Percentiles rank a stretch among this genome's conserved stretches.
Conservation (phyloP, 805 yeast genomes). For the Sugiyamaella smithiae region DNA sequence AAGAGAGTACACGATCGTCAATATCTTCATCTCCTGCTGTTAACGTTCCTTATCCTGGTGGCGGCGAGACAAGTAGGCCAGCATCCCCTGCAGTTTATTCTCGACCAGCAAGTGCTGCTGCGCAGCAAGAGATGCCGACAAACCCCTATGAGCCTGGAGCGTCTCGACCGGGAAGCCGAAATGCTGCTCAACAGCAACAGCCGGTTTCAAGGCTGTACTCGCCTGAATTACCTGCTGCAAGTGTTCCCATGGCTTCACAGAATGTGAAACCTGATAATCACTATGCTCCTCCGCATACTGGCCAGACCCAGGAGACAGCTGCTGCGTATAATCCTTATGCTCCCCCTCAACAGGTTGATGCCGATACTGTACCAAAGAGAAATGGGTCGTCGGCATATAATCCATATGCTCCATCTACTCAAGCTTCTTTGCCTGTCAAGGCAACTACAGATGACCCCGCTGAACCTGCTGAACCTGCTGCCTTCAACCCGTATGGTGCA, state of each 20-base stretch:
- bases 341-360: neutral
- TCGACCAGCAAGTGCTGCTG: neutral
- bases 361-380: neutral
- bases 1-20: neutral
- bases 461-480: conserved; percentile 7
- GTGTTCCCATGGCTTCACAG: neutral
- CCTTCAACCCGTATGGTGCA: conserved; percentile 22
- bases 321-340: conserved; percentile 3
- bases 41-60: neutral
- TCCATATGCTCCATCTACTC: conserved; percentile 14
- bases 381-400: conserved; percentile 2
- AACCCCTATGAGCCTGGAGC: conserved; percentile 17
- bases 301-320: neutral
- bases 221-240: neutral
- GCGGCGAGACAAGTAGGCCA: neutral
- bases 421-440: neutral
- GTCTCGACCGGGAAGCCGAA: conserved; percentile 9
- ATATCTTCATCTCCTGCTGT: neutral
- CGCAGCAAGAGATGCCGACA: neutral
- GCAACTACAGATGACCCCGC: neutral
- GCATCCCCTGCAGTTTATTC: conserved; percentile 9
- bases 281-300: neutral
- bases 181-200: neutral
- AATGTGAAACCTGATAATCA: too few species aligned
- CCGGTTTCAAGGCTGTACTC: conserved; percentile 12